phyloP scores from a whole-genome alignment of 371 early-diverging fungal genomes.

The Mortierella sp. region DNA sequence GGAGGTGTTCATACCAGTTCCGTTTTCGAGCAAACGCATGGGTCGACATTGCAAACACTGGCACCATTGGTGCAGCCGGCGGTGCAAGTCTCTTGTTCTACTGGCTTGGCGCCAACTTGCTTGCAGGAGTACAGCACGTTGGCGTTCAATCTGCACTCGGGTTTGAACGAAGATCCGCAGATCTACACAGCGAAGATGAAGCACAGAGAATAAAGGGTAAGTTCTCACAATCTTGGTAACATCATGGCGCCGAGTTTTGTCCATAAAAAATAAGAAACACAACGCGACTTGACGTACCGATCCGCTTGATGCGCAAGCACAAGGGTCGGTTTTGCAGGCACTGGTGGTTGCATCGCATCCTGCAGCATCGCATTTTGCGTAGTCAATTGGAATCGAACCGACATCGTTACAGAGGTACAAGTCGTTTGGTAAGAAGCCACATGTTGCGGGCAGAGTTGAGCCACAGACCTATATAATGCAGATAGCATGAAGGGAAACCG shows the following conservation, averaged over 20 bases:
- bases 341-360: conserved; percentile 10
- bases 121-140: conserved; percentile 4
- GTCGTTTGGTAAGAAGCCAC: neutral
- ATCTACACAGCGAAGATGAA: neutral
- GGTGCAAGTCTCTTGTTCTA: neutral
- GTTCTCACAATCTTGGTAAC: neutral
- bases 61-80: conserved; percentile 16
- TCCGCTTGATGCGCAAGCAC: neutral
- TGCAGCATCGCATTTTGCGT: neutral
- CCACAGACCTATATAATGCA: neutral
- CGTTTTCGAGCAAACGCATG: conserved; percentile 13
- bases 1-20: neutral
- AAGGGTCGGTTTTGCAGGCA: conserved; percentile 14
- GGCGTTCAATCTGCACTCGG: neutral
- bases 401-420: conserved; percentile 3
- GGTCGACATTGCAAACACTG: neutral
- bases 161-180: conserved; percentile 4
- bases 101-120: neutral
- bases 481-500: neutral
- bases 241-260: too few species aligned
- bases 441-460: neutral
- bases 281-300: neutral
- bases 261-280: too few species aligned
- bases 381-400: neutral
- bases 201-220: neutral